These are phyloP conservation scores for Sclerotinia nivalis DNA, from an alignment of 2,329 filamentous ascomycete species.

Conservation along the genomic window DNA sequence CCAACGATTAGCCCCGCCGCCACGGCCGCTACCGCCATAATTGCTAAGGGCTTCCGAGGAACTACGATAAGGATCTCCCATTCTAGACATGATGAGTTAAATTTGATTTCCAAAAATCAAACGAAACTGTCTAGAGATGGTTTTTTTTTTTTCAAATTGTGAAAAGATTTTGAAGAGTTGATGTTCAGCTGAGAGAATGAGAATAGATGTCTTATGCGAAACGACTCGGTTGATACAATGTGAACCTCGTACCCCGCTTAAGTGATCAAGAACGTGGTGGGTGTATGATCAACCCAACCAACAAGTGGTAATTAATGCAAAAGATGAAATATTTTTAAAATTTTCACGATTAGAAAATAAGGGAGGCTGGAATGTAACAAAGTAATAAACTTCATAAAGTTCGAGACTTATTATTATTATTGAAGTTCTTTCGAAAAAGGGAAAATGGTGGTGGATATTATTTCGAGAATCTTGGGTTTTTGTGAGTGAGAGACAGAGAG, in stretches of 20 bases:
- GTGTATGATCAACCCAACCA: background rate
- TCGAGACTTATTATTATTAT: constrained; percentile 10
- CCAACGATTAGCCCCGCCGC: constrained; percentile 46
- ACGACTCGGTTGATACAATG: background rate
- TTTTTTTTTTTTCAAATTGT: background rate
- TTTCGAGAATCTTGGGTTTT: constrained; percentile 1
- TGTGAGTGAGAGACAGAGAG: background rate
- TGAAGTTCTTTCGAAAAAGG: background rate
- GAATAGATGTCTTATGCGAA: constrained; percentile 10
- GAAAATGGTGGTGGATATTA: background rate
- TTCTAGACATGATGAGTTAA: constrained; percentile 31
- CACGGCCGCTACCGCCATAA: constrained; percentile 38
- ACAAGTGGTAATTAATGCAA: background rate
- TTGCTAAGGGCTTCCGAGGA: constrained; percentile 42
- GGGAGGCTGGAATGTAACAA: constrained; percentile 17
- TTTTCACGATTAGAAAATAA: constrained; percentile 13
- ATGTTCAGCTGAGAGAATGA: constrained; percentile 19
- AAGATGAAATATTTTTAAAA: background rate
- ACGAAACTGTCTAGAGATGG: background rate
- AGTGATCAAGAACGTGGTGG: constrained; percentile 11
- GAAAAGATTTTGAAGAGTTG: background rate
- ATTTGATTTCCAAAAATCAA: background rate
- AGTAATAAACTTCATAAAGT: background rate
- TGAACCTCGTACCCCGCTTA: constrained; percentile 4
- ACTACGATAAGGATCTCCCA: constrained; percentile 39